Evolutionary conservation across 2,329 filamentous ascomycete genomes (phyloP).

Genomic region (Colletotrichum tropicale): DNA sequence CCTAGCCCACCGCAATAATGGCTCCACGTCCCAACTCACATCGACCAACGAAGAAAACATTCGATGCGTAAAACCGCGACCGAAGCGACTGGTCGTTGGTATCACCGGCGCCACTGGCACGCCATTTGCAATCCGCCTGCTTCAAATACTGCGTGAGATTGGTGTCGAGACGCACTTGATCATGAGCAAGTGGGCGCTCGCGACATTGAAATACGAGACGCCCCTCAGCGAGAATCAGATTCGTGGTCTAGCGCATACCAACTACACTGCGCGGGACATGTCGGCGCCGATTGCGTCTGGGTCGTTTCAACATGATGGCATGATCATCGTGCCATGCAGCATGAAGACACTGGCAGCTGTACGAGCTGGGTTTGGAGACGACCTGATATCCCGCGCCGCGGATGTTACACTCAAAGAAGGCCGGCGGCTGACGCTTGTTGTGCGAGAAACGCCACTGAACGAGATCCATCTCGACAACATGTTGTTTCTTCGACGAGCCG

Average conservation of each 20-base stretch:
- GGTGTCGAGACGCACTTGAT: constrained; percentile 52
- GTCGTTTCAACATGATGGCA: constrained; percentile 46
- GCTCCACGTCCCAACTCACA: not conserved
- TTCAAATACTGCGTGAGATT: constrained; percentile 42
- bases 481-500: constrained; percentile 38
- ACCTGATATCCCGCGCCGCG: constrained; percentile 48
- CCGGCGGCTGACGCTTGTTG: constrained; percentile 40
- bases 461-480: constrained; percentile 53
- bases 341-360: constrained; percentile 53
- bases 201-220: constrained; percentile 49
- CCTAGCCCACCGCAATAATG: not conserved
- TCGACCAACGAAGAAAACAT: not conserved
- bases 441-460: constrained; percentile 49
- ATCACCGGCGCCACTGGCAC: constrained; percentile 56
- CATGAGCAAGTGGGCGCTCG: constrained; percentile 51
- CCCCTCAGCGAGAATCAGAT: not conserved
- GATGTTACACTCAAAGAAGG: constrained; percentile 52
- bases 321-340: constrained; percentile 52
- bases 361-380: constrained; percentile 43
- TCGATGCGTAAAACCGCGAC: not conserved
- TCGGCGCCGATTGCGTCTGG: constrained; percentile 49
- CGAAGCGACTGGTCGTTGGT: constrained; percentile 37
- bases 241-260: not conserved
- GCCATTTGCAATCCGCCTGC: constrained; percentile 42
- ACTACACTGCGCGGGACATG: constrained; percentile 42